These are phyloP conservation scores for Cladosporium oxysporum DNA, from an alignment of 2,329 filamentous ascomycete genomes.

Conservation along the genomic window DNA sequence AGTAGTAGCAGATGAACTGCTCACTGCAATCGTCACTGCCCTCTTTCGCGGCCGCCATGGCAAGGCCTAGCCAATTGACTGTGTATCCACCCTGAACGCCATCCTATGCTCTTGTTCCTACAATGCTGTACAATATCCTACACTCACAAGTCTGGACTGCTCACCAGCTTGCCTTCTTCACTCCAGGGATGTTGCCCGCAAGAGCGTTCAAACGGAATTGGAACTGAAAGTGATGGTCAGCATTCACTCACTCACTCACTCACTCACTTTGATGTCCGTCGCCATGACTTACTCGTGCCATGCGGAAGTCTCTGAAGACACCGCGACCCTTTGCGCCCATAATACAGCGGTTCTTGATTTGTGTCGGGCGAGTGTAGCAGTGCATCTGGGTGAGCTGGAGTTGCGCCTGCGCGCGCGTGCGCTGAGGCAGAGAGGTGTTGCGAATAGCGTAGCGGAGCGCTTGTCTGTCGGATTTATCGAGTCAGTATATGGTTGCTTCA, in stretches of 20 bases:
- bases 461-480: constrained; percentile 65
- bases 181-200: constrained; percentile 81
- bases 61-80: background rate
- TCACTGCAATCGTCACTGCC: background rate
- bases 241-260: constrained; percentile 13
- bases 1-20: background rate
- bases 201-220: constrained; percentile 91
- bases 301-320: constrained; percentile 89
- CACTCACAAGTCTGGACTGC: constrained; percentile 2
- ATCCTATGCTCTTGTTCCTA: constrained; percentile 11
- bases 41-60: background rate
- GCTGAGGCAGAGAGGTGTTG: constrained; percentile 80
- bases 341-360: constrained; percentile 92
- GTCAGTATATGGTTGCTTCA: background rate
- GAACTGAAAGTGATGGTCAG: constrained; percentile 58
- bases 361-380: constrained; percentile 87
- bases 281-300: constrained; percentile 74
- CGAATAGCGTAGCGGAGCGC: constrained; percentile 79
- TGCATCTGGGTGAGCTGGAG: constrained; percentile 94
- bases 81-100: constrained; percentile 2
- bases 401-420: constrained; percentile 87
- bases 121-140: constrained; percentile 20
- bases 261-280: constrained; percentile 25
- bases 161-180: constrained; percentile 95
- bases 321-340: constrained; percentile 86